These are phyloP conservation scores for Keithomyces neogunnii DNA, from an alignment of 2,329 filamentous ascomycete genomes.

Conservation along the genomic window DNA sequence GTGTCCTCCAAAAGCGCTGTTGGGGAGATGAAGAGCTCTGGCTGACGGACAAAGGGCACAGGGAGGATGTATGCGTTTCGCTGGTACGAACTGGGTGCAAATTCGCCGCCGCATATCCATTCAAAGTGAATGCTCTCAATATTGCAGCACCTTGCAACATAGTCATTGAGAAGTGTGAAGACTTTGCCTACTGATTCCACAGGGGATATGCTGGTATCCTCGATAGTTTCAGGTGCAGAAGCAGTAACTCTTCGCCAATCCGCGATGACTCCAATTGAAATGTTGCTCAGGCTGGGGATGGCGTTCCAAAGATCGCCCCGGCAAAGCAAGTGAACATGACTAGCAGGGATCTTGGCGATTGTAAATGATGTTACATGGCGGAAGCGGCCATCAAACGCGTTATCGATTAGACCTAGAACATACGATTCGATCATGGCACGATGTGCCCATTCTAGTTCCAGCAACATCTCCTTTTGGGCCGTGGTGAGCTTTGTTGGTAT, in stretches of 20 bases:
- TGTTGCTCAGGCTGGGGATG: slow-evolving; percentile 42
- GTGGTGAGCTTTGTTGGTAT: slow-evolving; percentile 47
- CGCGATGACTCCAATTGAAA: slow-evolving; percentile 54
- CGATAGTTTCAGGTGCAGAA: slow-evolving; percentile 39
- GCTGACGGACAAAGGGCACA: slow-evolving; percentile 41
- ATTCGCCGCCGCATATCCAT: slow-evolving; percentile 60
- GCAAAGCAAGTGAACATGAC: slow-evolving; percentile 47
- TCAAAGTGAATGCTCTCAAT: slow-evolving; percentile 56
- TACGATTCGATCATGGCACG: slow-evolving; percentile 61
- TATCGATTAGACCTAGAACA: slow-evolving; percentile 55
- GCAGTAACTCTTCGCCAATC: slow-evolving; percentile 56
- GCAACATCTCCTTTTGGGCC: slow-evolving; percentile 59
- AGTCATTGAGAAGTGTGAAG: slow-evolving; percentile 40
- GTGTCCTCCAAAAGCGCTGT: slow-evolving; percentile 22
- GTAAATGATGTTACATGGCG: slow-evolving; percentile 47
- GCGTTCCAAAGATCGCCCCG: slow-evolving; percentile 53
- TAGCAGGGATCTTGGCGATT: slow-evolving; percentile 56
- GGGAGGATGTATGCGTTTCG: slow-evolving; percentile 56
- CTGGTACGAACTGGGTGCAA: slow-evolving; percentile 51
- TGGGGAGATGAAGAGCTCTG: slow-evolving; percentile 19
- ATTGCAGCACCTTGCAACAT: slow-evolving; percentile 36
- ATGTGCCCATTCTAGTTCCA: slow-evolving; percentile 62
- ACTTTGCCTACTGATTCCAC: slow-evolving; percentile 42
- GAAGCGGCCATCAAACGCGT: slow-evolving; percentile 38
- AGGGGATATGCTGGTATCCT: slow-evolving; percentile 40